Conservation (phyloP, 2,329 filamentous ascomycete genomes). For the Aureobasidium mangrovei region DNA sequence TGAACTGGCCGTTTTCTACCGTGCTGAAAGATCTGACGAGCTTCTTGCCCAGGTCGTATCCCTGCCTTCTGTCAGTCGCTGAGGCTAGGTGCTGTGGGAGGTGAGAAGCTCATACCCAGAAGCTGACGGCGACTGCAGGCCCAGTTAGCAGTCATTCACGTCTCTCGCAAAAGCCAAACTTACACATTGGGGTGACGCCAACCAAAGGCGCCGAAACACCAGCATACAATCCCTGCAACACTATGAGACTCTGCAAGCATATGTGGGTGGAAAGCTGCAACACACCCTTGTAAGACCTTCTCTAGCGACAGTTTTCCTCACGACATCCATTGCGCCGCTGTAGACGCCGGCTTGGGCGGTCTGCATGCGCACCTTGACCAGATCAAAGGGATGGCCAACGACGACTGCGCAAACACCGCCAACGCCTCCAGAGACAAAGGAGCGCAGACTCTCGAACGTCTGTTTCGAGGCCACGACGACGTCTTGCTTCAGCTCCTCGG, state of each 20-base stretch:
- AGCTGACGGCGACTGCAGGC: conserved; percentile 52
- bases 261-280: not conserved
- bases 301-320: conserved; percentile 75
- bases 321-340: conserved; percentile 80
- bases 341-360: conserved; percentile 93
- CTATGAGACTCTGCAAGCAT: not conserved
- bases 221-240: conserved; percentile 71
- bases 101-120: conserved; percentile 44
- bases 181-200: conserved; percentile 98
- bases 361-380: conserved; percentile 95
- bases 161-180: conserved; percentile 34
- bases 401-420: conserved; percentile 90
- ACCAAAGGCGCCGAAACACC: conserved; percentile 91
- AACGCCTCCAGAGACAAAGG: conserved; percentile 80
- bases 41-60: conserved; percentile 90
- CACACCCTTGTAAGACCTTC: conserved; percentile 61
- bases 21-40: conserved; percentile 63
- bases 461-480: conserved; percentile 43
- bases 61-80: conserved; percentile 43
- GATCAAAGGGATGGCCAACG: conserved; percentile 89
- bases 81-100: not conserved
- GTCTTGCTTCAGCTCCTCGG: conserved; percentile 44
- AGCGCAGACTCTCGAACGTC: conserved; percentile 60
- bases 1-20: conserved; percentile 61
- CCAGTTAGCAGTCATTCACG: conserved; percentile 16